Evolutionary conservation across 1,284 basidiomycete genomes (phyloP).

Genomic region (Malassezia slooffiae): DNA sequence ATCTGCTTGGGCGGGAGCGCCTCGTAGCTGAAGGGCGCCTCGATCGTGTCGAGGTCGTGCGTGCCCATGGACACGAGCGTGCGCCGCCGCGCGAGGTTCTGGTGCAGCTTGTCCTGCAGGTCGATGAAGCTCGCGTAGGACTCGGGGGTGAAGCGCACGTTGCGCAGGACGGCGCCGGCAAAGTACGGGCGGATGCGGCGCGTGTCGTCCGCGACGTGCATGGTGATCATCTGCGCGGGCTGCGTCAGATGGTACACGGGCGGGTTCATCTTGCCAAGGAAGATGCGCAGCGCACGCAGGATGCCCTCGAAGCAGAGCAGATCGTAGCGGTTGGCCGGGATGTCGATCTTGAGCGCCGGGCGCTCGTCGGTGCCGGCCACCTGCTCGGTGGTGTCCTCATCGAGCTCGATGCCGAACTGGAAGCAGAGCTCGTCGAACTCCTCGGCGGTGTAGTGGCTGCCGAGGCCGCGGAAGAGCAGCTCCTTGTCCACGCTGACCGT

Average conservation of each 20-base stretch:
- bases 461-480: conserved; percentile 79
- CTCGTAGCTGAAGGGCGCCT: conserved; percentile 79
- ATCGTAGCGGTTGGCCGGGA: conserved; percentile 94
- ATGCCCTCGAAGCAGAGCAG: conserved; percentile 95
- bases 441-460: conserved; percentile 60
- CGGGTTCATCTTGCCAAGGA: conserved; percentile 62
- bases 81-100: conserved; percentile 80
- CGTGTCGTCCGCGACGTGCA: conserved; percentile 20
- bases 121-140: conserved; percentile 97
- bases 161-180: conserved; percentile 78
- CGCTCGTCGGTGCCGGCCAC: conserved; percentile 64
- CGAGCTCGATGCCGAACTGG: conserved; percentile 92
- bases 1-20: conserved; percentile 77
- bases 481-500: conserved; percentile 91
- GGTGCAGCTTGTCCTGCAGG: conserved; percentile 88
- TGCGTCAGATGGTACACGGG: conserved; percentile 49
- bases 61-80: conserved; percentile 94
- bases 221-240: conserved; percentile 26
- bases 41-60: conserved; percentile 84
- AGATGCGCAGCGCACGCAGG: conserved; percentile 72
- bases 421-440: conserved; percentile 94
- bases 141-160: conserved; percentile 70
- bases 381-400: conserved; percentile 91
- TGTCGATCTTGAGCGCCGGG: conserved; percentile 95
- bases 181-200: conserved; percentile 73